Evolutionary conservation across 176 grass and related monocot species (phyloP).

Genomic region (Hsuehochloa calcarea): DNA sequence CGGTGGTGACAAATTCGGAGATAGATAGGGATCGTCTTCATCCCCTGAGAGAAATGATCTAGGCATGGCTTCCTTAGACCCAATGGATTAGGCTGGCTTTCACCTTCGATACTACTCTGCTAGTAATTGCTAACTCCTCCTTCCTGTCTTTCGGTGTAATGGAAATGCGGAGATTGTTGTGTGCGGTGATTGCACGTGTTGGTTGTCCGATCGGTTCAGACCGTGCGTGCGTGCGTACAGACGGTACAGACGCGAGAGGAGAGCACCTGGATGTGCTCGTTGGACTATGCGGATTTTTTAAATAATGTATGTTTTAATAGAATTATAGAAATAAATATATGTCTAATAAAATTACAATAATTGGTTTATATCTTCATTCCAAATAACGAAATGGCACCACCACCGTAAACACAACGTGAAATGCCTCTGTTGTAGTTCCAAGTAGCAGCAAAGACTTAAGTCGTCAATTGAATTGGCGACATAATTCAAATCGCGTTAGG

Average conservation of each 20-base stretch:
- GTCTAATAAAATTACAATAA: too few species aligned
- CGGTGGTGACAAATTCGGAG: neutral
- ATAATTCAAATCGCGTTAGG: too few species aligned
- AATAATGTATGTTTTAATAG: too few species aligned
- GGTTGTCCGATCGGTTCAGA: neutral
- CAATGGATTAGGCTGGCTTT: conserved; percentile 17
- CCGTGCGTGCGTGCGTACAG: neutral
- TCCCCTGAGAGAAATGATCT: neutral
- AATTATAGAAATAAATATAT: too few species aligned
- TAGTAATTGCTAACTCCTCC: neutral
- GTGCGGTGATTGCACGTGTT: conserved; percentile 1
- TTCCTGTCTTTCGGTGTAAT: neutral
- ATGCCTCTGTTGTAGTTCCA: too few species aligned
- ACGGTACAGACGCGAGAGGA: neutral
- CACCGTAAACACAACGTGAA: too few species aligned
- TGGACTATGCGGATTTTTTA: neutral
- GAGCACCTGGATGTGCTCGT: neutral
- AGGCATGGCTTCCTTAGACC: conserved; percentile 5
- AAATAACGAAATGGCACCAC: too few species aligned
- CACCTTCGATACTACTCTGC: neutral
- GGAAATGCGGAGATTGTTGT: neutral
- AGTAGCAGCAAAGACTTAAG: too few species aligned
- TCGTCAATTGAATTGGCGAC: too few species aligned
- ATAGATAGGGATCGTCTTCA: conserved; percentile 33
- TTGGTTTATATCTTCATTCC: too few species aligned